A percentile compares a stretch with the other conserved stretches of the same genome.
Evolutionary conservation across 257 asterid genomes (phyloP).

Genomic region (Capsicum baccatum): DNA sequence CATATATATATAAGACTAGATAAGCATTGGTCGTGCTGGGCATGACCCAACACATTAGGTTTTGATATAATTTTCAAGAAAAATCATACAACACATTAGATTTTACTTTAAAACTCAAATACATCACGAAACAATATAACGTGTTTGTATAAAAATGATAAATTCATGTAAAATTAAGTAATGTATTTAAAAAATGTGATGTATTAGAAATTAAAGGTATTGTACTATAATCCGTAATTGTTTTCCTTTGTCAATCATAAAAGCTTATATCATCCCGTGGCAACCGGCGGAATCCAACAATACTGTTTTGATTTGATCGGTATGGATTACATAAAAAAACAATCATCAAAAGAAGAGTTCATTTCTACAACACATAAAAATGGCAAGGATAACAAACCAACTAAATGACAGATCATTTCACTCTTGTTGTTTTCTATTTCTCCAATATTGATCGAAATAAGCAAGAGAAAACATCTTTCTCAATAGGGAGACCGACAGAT

Average conservation of each 20-base stretch:
- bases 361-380: constrained; percentile 15
- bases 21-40: too few species aligned
- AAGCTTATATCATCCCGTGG: constrained; percentile 60
- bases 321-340: constrained; percentile 35
- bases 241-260: constrained; percentile 3
- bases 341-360: neutral
- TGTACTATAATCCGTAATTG: neutral
- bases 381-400: neutral
- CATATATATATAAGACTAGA: too few species aligned
- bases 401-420: neutral
- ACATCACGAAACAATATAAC: too few species aligned
- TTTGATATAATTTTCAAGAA: too few species aligned
- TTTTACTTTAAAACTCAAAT: too few species aligned
- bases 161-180: too few species aligned
- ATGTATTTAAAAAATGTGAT: too few species aligned
- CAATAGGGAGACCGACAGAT: neutral
- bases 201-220: too few species aligned
- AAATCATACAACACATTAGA: too few species aligned
- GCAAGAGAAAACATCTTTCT: neutral
- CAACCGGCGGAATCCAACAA: constrained; percentile 81
- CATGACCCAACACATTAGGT: too few species aligned
- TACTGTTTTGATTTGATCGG: constrained; percentile 82
- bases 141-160: too few species aligned
- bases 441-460: neutral
- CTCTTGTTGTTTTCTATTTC: neutral